A percentile compares a stretch with the other conserved stretches of the same genome.
Evolutionary conservation across 2,329 filamentous ascomycete species (phyloP).

Genomic region (Penicillium sp.): DNA sequence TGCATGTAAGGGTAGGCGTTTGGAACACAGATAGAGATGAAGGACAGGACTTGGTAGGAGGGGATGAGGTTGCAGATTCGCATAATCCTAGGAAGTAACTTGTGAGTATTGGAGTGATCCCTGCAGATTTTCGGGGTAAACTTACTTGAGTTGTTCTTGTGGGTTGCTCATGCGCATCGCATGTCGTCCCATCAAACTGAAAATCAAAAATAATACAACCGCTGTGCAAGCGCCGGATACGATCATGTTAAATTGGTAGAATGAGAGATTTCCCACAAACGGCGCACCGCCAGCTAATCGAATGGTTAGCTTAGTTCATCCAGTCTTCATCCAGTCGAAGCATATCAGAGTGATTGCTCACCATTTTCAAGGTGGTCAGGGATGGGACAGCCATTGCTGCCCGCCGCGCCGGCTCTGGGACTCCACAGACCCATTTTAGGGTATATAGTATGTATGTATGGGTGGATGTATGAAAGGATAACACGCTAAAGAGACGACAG

Average conservation of each 20-base stretch:
- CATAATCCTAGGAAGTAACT: constrained; percentile 38
- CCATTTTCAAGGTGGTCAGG: background rate
- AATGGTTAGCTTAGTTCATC: background rate
- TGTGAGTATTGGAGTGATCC: background rate
- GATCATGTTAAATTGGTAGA: constrained; percentile 42
- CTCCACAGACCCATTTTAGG: background rate
- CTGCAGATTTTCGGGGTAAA: background rate
- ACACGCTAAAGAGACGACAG: background rate
- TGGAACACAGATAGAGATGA: constrained; percentile 44
- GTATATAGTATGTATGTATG: background rate
- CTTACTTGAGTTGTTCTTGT: constrained; percentile 48
- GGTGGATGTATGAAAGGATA: background rate
- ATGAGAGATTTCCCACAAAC: constrained; percentile 30
- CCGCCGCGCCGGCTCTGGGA: background rate
- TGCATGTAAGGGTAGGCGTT: constrained; percentile 45
- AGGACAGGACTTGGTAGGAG: constrained; percentile 44
- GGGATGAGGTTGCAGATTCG: constrained; percentile 49
- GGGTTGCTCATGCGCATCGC: constrained; percentile 47
- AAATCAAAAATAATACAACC: constrained; percentile 29
- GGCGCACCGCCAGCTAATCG: constrained; percentile 6
- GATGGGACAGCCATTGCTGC: background rate
- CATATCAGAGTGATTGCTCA: background rate
- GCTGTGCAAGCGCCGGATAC: constrained; percentile 41
- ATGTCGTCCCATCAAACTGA: constrained; percentile 39
- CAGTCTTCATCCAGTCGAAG: no score